phyloP scores from a whole-genome alignment of 225 moss, liverwort and hornwort genomes.

The Straminergon stramineum region DNA sequence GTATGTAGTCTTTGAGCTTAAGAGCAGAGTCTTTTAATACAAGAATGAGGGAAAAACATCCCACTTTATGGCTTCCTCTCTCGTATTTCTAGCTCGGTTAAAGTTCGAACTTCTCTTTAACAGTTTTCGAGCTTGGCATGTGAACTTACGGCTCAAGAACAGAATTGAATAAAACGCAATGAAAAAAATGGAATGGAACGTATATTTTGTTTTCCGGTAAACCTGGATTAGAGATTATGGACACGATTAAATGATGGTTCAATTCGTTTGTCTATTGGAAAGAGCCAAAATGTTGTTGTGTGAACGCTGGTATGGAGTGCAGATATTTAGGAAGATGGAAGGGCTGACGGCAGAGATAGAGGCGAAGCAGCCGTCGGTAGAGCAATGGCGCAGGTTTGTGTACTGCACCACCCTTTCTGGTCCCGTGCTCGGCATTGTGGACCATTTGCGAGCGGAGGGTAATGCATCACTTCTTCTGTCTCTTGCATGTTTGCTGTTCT shows the following conservation, averaged over 20 bases:
- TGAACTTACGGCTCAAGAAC: too few species aligned
- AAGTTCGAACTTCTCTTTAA: neutral
- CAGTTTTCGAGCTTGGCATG: neutral
- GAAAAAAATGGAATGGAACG: neutral
- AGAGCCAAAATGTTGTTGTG: neutral
- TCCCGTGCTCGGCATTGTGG: conserved; percentile 76
- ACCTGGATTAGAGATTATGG: neutral
- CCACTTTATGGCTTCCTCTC: neutral
- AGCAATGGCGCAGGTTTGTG: conserved; percentile 97
- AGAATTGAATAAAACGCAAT: neutral
- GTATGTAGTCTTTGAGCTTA: neutral
- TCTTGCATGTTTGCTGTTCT: neutral
- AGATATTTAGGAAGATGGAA: conserved; percentile 94
- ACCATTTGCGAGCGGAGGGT: conserved; percentile 86
- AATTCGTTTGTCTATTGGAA: neutral
- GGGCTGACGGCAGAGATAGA: conserved; percentile 70
- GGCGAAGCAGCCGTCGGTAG: conserved; percentile 67
- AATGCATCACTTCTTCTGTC: conserved; percentile 26
- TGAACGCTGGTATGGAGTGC: conserved; percentile 6
- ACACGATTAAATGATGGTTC: neutral
- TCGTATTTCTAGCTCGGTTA: neutral
- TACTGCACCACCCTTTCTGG: conserved; percentile 90
- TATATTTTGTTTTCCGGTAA: neutral
- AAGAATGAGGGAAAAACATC: neutral
- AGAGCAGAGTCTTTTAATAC: neutral